Conservation (phyloP, 352 stramenopile species). For the Phytophthora hybrid region DNA sequence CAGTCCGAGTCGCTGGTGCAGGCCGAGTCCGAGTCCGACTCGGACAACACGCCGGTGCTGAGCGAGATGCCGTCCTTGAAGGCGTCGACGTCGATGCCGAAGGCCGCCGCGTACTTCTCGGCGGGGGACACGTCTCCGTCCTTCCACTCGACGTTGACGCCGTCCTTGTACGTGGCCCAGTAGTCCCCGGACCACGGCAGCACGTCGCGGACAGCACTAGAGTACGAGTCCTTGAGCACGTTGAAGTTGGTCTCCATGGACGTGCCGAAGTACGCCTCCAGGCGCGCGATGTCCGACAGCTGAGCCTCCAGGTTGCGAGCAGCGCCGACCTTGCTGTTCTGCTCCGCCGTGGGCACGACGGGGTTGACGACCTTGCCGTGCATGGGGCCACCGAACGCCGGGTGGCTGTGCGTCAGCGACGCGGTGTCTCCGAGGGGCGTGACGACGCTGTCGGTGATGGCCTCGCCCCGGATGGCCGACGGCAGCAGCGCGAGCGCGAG, state of each 20-base stretch:
- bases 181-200: constrained; percentile 64
- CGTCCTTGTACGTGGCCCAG: constrained; percentile 69
- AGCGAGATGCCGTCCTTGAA: constrained; percentile 50
- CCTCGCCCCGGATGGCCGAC: constrained; percentile 12
- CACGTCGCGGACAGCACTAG: constrained; percentile 19
- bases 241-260: constrained; percentile 44
- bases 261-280: constrained; percentile 49
- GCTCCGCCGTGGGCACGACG: constrained; percentile 30
- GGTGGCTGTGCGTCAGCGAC: constrained; percentile 45
- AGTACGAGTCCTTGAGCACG: constrained; percentile 38
- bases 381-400: constrained; percentile 41
- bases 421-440: constrained; percentile 36
- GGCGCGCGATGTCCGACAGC: constrained; percentile 45
- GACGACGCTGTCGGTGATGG: constrained; percentile 43
- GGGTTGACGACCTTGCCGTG: constrained; percentile 26
- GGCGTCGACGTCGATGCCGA: constrained; percentile 37
- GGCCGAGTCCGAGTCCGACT: constrained; percentile 27
- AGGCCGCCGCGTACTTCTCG: constrained; percentile 58
- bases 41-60: constrained; percentile 45
- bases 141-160: constrained; percentile 59
- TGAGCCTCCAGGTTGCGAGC: constrained; percentile 32
- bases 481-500: constrained; percentile 25
- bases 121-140: constrained; percentile 36
- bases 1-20: constrained; percentile 43
- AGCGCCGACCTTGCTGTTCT: constrained; percentile 10